Conservation (phyloP, 2,329 filamentous ascomycete genomes). For the Didymella pinodella region DNA sequence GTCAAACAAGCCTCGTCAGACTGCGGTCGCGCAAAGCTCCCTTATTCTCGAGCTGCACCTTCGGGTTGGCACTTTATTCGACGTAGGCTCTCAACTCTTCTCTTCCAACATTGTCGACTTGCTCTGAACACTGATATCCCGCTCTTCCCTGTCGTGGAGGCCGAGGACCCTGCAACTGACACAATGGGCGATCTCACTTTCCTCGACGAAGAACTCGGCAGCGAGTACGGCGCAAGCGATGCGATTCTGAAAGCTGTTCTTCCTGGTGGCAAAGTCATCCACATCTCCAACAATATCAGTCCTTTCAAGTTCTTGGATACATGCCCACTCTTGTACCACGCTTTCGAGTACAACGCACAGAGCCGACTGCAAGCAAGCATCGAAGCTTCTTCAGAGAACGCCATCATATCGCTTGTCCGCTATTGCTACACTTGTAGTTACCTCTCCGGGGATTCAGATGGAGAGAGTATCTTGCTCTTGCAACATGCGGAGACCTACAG, state of each 20-base stretch:
- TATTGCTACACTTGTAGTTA: conserved; percentile 55
- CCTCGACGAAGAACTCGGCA: conserved; percentile 21
- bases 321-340: conserved; percentile 52
- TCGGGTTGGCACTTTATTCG: not conserved
- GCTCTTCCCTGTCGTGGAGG: conserved; percentile 2
- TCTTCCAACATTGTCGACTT: not conserved
- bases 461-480: conserved; percentile 46
- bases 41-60: not conserved
- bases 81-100: not conserved
- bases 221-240: conserved; percentile 24
- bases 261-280: conserved; percentile 41
- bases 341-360: conserved; percentile 50
- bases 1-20: conserved; percentile 24
- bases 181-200: conserved; percentile 39
- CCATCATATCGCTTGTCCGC: conserved; percentile 51
- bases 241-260: conserved; percentile 46
- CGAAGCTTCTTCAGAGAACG: conserved; percentile 45
- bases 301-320: conserved; percentile 42
- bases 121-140: conserved; percentile 6
- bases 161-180: conserved; percentile 11
- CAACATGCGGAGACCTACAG: conserved; percentile 53
- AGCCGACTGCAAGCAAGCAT: conserved; percentile 48
- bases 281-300: conserved; percentile 46
- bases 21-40: conserved; percentile 11
- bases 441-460: conserved; percentile 27